Conservation (phyloP, 1,139 yeast species). For the Pichia sp. region DNA sequence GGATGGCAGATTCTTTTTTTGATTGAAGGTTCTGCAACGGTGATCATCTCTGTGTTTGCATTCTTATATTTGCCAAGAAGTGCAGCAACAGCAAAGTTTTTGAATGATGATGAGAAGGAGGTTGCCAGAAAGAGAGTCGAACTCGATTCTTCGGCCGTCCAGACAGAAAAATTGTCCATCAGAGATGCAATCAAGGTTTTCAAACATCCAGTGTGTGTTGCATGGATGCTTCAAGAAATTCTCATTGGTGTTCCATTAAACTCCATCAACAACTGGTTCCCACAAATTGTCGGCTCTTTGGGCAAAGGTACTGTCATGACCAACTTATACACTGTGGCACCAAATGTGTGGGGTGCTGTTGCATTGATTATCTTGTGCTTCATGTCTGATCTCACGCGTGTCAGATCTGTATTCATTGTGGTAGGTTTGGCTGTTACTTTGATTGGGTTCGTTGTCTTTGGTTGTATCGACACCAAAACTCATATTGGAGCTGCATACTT, state of each 20-base stretch:
- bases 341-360: slow-evolving; percentile 52
- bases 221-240: slow-evolving; percentile 44
- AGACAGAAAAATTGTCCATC: slow-evolving; percentile 39
- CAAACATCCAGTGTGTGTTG: slow-evolving; percentile 46
- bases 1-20: slow-evolving; percentile 52
- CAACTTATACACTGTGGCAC: slow-evolving; percentile 53
- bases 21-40: slow-evolving; percentile 42
- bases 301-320: slow-evolving; percentile 51
- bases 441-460: slow-evolving; percentile 32
- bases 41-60: slow-evolving; percentile 39
- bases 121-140: slow-evolving; percentile 37
- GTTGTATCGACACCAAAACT: slow-evolving; percentile 38
- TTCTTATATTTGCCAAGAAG: slow-evolving; percentile 40
- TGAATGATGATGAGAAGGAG: slow-evolving; percentile 38
- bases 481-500: slow-evolving; percentile 45
- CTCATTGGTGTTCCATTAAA: slow-evolving; percentile 46
- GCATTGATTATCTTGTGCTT: slow-evolving; percentile 42
- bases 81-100: slow-evolving; percentile 30
- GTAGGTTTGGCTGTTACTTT: slow-evolving; percentile 38
- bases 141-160: slow-evolving; percentile 43
- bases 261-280: slow-evolving; percentile 47
- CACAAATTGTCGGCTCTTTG: slow-evolving; percentile 49
- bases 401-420: slow-evolving; percentile 40
- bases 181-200: slow-evolving; percentile 47
- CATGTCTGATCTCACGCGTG: slow-evolving; percentile 41